Conservation (phyloP, 2,329 filamentous ascomycete genomes). For the Colletotrichum sp. region DNA sequence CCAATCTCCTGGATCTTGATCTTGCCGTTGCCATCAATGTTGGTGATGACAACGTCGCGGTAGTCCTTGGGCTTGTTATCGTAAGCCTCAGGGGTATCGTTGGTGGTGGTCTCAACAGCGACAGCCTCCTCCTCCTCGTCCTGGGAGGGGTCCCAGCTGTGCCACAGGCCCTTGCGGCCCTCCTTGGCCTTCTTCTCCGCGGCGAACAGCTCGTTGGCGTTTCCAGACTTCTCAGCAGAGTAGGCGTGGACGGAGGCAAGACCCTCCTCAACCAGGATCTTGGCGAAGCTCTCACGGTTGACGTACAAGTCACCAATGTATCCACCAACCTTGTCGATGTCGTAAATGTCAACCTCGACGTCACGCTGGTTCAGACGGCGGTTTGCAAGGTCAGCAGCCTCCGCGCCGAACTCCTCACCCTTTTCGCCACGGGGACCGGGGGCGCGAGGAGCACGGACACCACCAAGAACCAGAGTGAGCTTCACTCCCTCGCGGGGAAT, state of each 20-base stretch:
- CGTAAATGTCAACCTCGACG: conserved; percentile 93
- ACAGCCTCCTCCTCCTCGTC: conserved; percentile 70
- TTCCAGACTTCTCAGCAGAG: conserved; percentile 94
- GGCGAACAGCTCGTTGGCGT: conserved; percentile 83
- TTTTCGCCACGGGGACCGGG: conserved; percentile 77
- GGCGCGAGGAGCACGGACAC: conserved; percentile 88
- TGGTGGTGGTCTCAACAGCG: conserved; percentile 56
- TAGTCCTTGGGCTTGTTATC: conserved; percentile 80
- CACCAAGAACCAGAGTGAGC: conserved; percentile 91
- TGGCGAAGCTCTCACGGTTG: conserved; percentile 95
- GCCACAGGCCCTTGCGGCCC: conserved; percentile 85
- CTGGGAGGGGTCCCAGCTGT: conserved; percentile 90
- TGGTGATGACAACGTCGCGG: conserved; percentile 90
- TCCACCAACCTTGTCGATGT: conserved; percentile 94
- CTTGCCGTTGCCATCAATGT: conserved; percentile 81
- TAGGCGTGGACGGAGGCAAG: conserved; percentile 91
- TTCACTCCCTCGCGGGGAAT: conserved; percentile 93
- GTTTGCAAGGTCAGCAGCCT: conserved; percentile 91
- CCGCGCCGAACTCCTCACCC: conserved; percentile 92
- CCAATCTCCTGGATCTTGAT: conserved; percentile 94
- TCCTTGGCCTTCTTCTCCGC: conserved; percentile 93
- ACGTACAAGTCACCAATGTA: conserved; percentile 96
- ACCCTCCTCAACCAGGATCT: conserved; percentile 91
- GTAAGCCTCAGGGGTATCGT: conserved; percentile 46
- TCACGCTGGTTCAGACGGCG: conserved; percentile 91